These are phyloP conservation scores for Terfezia claveryi DNA, from an alignment of 495 filamentous ascomycete species.

Conservation along the genomic window DNA sequence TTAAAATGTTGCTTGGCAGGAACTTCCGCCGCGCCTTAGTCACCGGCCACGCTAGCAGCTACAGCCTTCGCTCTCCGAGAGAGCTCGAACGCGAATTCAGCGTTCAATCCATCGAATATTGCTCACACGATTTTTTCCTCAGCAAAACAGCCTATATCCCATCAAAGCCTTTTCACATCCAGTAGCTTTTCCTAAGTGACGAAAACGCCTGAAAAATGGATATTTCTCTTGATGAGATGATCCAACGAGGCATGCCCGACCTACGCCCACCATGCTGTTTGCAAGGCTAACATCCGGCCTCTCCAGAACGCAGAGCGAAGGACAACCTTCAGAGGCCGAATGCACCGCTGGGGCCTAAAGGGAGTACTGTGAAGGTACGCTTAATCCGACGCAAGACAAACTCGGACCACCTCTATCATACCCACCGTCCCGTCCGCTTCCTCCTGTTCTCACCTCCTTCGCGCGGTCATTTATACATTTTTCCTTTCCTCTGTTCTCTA, in stretches of 20 bases:
- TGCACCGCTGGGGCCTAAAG: slow-evolving; percentile 11
- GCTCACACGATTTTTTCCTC: too few species aligned
- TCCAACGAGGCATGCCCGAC: slow-evolving; percentile 11
- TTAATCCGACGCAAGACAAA: neutral
- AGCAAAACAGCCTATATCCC: too few species aligned
- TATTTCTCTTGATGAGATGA: slow-evolving; percentile 14
- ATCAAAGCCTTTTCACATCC: too few species aligned
- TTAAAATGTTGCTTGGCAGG: too few species aligned
- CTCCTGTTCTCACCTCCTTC: neutral
- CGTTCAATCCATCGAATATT: too few species aligned
- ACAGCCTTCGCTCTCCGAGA: too few species aligned
- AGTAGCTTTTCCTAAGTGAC: too few species aligned
- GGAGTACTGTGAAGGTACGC: slow-evolving; percentile 15
- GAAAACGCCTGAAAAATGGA: neutral
- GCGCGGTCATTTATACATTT: slow-evolving; percentile 8
- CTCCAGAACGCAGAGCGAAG: slow-evolving; percentile 13
- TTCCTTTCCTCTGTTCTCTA: slow-evolving; percentile 7
- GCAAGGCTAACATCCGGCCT: neutral
- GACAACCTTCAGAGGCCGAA: slow-evolving; percentile 6
- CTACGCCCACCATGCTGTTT: neutral
- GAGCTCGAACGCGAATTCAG: too few species aligned
- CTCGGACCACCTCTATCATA: neutral
- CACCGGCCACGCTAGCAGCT: too few species aligned
- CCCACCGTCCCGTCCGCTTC: neutral
- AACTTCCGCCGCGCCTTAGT: too few species aligned